Base-by-base conservation (phyloP, 768 basidiomycete genomes). In the Hericium rajendrae region DNA sequence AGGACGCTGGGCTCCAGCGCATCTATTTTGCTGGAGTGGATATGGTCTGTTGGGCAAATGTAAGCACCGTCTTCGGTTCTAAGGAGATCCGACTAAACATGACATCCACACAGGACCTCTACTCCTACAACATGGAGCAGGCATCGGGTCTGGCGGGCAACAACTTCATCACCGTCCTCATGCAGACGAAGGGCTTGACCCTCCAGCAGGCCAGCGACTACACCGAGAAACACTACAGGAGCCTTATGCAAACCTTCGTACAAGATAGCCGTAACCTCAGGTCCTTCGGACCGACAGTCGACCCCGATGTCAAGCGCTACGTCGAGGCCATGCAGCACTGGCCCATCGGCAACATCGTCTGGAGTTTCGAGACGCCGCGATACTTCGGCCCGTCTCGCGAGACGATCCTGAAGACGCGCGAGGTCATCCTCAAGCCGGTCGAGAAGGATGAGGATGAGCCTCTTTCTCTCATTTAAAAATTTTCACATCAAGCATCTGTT, bases 91-190 rank as follows among this genome's bases (percentile, higher is more conserved):
- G 40, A 51, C 41, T 61, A 38, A 16, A 46, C 37, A 48, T 43
- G 26, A 8, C 28, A 16, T 55, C 60, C 51, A 43, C 28, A 48
- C 63, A 85, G 85, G 84, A 88, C 59, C 69, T 86, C 15, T 86
- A 85, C 64, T 86, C 83, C 8, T 88, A 86, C 69, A 81, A 85
- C 67, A 81, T 84, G 78, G 85, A 89, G 63, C 82, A 85, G 62
- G 76, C 79, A 53, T 79, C 79, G 62, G 86, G 84, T 18, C 78
- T 81, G 53, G 73, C 70, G 26, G 81, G 81, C 57, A 86, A 85
- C 65, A 88, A 87, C 66, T 75, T 87, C 62, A 73, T 89, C 53
- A 83, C 82, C 9, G 82, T 86, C 39, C 75, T 85, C 58, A 85
- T 86, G 81, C 68, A 78, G 58, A 76, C 79, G 60, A 75, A 75